Percentiles rank a stretch among this genome's conserved stretches.
phyloP scores from a whole-genome alignment of 192 early-diverging fungal species.

The Entomortierella chlamydospora region DNA sequence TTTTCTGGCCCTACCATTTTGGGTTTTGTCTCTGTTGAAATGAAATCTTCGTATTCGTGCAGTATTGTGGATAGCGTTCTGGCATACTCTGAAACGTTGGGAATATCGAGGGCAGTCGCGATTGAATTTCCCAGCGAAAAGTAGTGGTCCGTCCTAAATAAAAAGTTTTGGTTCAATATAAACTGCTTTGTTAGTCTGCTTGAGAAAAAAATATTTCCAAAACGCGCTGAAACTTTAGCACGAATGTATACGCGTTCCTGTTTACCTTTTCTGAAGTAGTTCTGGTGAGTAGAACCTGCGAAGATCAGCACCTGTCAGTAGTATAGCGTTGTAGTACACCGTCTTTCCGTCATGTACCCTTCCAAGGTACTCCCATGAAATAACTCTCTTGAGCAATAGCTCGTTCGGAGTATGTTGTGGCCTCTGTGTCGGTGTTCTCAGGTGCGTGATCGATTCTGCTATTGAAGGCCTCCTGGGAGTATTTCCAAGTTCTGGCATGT shows the following conservation, averaged over 20 bases:
- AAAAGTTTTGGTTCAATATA: background rate
- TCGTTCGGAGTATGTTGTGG: slow-evolving; percentile 8
- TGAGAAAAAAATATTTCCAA: background rate
- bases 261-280: slow-evolving; percentile 22
- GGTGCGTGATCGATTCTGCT: slow-evolving; percentile 6
- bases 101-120: slow-evolving; percentile 28
- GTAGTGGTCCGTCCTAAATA: slow-evolving; percentile 17
- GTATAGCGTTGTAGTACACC: slow-evolving; percentile 33
- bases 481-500: too few species aligned
- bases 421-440: background rate
- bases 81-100: slow-evolving; percentile 13
- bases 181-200: background rate
- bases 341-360: slow-evolving; percentile 13
- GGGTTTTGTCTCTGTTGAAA: slow-evolving; percentile 15
- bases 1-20: slow-evolving; percentile 17
- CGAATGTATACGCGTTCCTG: background rate
- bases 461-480: background rate
- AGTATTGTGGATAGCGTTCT: slow-evolving; percentile 11
- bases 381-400: slow-evolving; percentile 16
- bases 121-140: slow-evolving; percentile 31
- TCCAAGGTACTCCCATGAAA: slow-evolving; percentile 31
- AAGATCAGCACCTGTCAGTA: slow-evolving; percentile 19
- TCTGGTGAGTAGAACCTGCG: slow-evolving; percentile 20
- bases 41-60: slow-evolving; percentile 27
- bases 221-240: too few species aligned